Evolutionary conservation across 352 stramenopile genomes (phyloP).

Genomic region (Phytophthora rubi): DNA sequence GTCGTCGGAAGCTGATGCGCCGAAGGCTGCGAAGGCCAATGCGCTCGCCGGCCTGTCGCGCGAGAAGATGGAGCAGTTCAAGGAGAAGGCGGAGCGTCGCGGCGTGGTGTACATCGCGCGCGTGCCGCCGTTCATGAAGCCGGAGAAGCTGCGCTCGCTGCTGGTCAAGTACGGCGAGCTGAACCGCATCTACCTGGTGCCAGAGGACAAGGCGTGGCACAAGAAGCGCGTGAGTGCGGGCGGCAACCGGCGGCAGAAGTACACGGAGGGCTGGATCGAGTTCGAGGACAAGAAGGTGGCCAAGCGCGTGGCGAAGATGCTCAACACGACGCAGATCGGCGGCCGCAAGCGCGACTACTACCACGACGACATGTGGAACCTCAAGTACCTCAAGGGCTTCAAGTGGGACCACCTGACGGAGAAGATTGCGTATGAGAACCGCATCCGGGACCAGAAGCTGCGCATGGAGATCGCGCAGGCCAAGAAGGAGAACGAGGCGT

Average conservation of each 20-base stretch:
- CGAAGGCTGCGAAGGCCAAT: constrained; percentile 23
- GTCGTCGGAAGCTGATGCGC: constrained; percentile 7
- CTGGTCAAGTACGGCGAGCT: constrained; percentile 93
- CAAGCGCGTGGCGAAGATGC: constrained; percentile 91
- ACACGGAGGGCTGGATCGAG: constrained; percentile 98
- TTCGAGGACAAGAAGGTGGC: constrained; percentile 98
- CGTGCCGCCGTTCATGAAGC: constrained; percentile 97
- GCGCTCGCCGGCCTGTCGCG: constrained; percentile 40
- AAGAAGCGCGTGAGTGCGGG: constrained; percentile 91
- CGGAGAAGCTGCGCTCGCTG: constrained; percentile 94
- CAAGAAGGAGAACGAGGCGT: constrained; percentile 89
- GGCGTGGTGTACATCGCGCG: constrained; percentile 93
- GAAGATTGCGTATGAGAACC: constrained; percentile 95
- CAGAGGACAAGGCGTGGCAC: constrained; percentile 94
- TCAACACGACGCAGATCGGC: constrained; percentile 95
- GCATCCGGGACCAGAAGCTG: constrained; percentile 87
- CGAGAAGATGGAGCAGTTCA: constrained; percentile 62
- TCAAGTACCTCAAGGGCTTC: constrained; percentile 99
- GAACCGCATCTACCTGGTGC: constrained; percentile 96
- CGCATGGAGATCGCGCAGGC: constrained; percentile 86
- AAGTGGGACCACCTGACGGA: constrained; percentile 99
- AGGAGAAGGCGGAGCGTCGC: constrained; percentile 54
- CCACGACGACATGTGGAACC: constrained; percentile 98
- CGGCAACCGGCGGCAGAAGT: constrained; percentile 90
- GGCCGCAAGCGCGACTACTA: constrained; percentile 96